A percentile compares a stretch with the other conserved stretches of the same genome.
Evolutionary conservation across 768 basidiomycete species (phyloP).

Genomic region (Scleroderma citrinum): DNA sequence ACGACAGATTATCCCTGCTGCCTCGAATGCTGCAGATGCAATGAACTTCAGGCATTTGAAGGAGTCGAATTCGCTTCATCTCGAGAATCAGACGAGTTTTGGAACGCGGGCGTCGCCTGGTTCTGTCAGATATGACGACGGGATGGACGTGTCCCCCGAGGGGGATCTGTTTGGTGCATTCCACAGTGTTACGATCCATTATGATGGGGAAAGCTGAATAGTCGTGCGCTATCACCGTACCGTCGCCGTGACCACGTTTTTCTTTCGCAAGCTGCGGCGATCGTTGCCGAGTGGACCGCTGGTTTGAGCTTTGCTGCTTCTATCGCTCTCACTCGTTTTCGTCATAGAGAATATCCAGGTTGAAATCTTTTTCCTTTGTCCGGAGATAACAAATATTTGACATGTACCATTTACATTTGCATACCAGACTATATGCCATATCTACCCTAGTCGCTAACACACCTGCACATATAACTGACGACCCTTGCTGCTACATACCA

Average conservation of each 20-base stretch:
- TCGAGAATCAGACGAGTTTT: constrained; percentile 58
- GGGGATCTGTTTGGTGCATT: constrained; percentile 82
- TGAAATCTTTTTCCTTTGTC: constrained; percentile 20
- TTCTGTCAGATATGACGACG: constrained; percentile 39
- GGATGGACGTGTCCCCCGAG: constrained; percentile 39
- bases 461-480: neutral
- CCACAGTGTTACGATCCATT: constrained; percentile 82
- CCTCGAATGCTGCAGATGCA: constrained; percentile 72
- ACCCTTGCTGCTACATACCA: neutral
- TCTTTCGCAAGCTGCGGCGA: neutral
- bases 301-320: neutral
- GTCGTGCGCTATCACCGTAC: neutral
- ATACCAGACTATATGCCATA: constrained; percentile 9
- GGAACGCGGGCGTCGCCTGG: constrained; percentile 32
- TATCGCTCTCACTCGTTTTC: constrained; percentile 12
- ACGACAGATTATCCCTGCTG: constrained; percentile 77
- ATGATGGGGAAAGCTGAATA: constrained; percentile 60
- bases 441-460: neutral
- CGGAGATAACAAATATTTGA: constrained; percentile 20
- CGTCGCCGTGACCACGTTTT: neutral
- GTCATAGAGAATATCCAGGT: constrained; percentile 2
- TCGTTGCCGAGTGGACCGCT: neutral
- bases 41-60: constrained; percentile 88
- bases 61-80: constrained; percentile 87
- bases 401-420: constrained; percentile 32